These are phyloP conservation scores for Trichoderma sp. DNA, from an alignment of 2,329 filamentous ascomycete species.

Conservation along the genomic window DNA sequence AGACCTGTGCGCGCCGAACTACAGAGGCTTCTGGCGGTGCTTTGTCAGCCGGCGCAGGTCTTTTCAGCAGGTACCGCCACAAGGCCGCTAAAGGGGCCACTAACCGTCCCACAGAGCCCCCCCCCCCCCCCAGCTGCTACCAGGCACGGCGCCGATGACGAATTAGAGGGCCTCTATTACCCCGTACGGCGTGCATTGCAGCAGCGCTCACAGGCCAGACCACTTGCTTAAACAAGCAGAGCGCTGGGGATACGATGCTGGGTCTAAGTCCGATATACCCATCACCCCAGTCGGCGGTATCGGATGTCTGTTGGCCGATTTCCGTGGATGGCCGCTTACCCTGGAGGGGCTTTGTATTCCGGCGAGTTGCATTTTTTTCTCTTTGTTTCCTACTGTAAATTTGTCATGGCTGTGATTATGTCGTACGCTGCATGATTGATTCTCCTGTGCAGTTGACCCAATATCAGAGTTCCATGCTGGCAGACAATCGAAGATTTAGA, in stretches of 20 bases:
- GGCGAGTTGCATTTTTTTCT: background rate
- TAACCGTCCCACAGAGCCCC: background rate
- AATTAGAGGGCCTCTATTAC: constrained; percentile 6
- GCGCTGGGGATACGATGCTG: background rate
- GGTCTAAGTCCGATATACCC: background rate
- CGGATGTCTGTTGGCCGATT: constrained; percentile 6
- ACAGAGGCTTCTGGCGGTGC: background rate
- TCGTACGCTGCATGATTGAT: background rate
- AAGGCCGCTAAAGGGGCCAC: constrained; percentile 5
- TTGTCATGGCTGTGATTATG: background rate
- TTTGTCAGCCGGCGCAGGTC: constrained; percentile 11
- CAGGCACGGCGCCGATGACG: background rate
- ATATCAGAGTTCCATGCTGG: background rate
- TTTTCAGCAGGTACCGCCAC: constrained; percentile 13
- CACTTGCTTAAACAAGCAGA: background rate
- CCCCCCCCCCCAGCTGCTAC: background rate
- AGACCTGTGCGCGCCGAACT: constrained; percentile 10
- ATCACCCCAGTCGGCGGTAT: constrained; percentile 17
- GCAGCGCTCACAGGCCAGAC: background rate
- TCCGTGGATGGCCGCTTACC: background rate
- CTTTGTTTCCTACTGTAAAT: background rate
- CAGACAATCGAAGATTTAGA: background rate
- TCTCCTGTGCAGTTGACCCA: background rate
- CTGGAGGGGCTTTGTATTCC: background rate
- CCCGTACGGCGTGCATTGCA: background rate